Evolutionary conservation across 768 basidiomycete genomes (phyloP).

Genomic region (Lepiota venenata): DNA sequence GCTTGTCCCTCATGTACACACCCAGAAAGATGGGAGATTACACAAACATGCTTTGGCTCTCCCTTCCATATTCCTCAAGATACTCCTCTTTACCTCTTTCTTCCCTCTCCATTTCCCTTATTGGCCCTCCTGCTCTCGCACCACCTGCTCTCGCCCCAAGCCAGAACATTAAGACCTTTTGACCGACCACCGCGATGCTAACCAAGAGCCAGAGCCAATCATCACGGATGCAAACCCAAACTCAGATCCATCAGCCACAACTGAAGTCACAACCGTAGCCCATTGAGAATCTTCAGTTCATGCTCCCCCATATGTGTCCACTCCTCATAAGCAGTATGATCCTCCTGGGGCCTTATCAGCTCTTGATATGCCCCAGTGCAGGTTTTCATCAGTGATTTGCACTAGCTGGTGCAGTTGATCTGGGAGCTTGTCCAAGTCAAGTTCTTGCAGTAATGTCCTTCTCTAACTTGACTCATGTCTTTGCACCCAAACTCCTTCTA

Average conservation of each 20-base stretch:
- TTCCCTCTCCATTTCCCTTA: no score
- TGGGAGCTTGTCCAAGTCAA: not conserved
- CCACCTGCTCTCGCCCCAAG: no score
- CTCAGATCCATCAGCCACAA: conserved; percentile 21
- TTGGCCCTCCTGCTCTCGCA: not conserved
- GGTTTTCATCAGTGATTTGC: not conserved
- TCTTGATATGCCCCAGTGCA: conserved; percentile 31
- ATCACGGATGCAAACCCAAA: not conserved
- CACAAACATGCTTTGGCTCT: not conserved
- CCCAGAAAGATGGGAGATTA: no score
- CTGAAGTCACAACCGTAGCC: no score
- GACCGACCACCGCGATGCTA: no score
- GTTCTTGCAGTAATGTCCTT: not conserved
- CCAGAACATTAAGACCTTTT: not conserved
- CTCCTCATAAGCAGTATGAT: conserved; percentile 28
- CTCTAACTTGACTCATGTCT: conserved; percentile 1
- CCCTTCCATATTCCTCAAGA: not conserved
- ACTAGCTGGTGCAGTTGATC: not conserved
- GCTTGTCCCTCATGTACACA: no score
- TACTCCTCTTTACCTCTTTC: no score
- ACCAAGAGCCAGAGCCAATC: no score
- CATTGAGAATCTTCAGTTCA: no score
- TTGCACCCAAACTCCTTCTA: conserved; percentile 1
- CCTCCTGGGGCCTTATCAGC: conserved; percentile 35
- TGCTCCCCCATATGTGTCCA: conserved; percentile 23